Evolutionary conservation across 371 early-diverging fungal species (phyloP).

Genomic region (Mucor velutinosus): DNA sequence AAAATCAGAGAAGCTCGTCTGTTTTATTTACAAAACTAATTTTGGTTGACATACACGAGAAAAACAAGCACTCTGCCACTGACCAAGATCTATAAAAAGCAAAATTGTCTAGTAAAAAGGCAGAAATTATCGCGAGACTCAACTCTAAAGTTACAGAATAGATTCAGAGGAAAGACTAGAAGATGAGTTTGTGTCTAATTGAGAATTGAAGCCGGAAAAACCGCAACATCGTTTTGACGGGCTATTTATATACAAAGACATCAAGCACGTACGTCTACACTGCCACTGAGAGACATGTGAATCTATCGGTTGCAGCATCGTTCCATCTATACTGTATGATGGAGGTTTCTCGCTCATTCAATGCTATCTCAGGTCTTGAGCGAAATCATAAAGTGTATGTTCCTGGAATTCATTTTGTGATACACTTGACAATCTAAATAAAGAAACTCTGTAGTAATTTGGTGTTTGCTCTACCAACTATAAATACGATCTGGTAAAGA

Average conservation of each 20-base stretch:
- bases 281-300: background rate
- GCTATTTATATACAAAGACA: background rate
- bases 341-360: background rate
- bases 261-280: background rate
- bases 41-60: conserved; percentile 5
- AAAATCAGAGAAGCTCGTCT: background rate
- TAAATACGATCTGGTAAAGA: background rate
- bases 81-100: conserved; percentile 1
- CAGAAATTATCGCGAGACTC: background rate
- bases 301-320: background rate
- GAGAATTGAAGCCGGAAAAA: conserved; percentile 1
- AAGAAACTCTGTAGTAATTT: background rate
- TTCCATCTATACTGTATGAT: background rate
- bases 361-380: background rate
- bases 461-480: background rate
- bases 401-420: conserved; percentile 31
- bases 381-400: background rate
- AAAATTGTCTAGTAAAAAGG: background rate
- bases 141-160: conserved; percentile 13
- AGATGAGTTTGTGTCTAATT: conserved; percentile 5
- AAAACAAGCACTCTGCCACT: background rate
- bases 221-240: background rate
- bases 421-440: conserved; percentile 7
- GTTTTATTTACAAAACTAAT: background rate
- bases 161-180: conserved; percentile 10